phyloP scores from a whole-genome alignment of 441 rosid genomes.

The Syzygium malaccense region DNA sequence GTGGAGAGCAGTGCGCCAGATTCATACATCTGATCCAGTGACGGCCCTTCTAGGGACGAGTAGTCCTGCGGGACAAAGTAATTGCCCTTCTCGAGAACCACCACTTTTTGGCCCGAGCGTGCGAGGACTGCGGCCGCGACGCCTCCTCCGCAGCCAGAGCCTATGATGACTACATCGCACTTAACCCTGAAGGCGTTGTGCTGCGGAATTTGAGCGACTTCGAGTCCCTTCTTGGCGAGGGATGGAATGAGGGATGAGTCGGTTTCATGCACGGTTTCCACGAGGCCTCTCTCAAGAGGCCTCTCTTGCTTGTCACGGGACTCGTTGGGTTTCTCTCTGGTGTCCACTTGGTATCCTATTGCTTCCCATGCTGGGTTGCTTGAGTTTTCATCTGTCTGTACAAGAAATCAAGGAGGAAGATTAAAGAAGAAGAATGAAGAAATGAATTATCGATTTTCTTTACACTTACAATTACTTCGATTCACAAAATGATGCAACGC shows the following conservation, averaged over 20 bases:
- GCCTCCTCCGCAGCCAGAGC: constrained; percentile 86
- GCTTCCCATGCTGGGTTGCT: constrained; percentile 58
- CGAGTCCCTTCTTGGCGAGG: constrained; percentile 40
- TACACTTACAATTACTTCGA: neutral
- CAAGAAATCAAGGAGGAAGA: neutral
- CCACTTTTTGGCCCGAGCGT: constrained; percentile 48
- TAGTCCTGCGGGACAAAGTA: constrained; percentile 50
- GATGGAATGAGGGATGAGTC: constrained; percentile 31
- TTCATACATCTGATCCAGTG: constrained; percentile 17
- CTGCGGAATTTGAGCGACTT: constrained; percentile 28
- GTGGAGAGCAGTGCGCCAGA: neutral
- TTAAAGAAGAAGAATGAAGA: neutral
- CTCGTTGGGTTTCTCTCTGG: constrained; percentile 10
- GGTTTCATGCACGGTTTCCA: constrained; percentile 48
- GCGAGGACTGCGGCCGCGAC: constrained; percentile 77
- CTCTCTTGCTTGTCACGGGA: constrained; percentile 16
- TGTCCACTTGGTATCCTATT: constrained; percentile 45
- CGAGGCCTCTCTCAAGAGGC: constrained; percentile 54
- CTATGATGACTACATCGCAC: constrained; percentile 67
- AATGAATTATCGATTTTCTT: too few relatives aligned
- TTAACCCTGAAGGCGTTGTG: constrained; percentile 30
- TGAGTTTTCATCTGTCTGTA: constrained; percentile 45
- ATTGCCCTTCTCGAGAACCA: constrained; percentile 74
- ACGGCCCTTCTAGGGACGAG: constrained; percentile 62
- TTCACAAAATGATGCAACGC: neutral